Evolutionary conservation across 768 basidiomycete species (phyloP), one percentile per base, ranked within the genome.

Genomic region (Mycena galopus): DNA sequence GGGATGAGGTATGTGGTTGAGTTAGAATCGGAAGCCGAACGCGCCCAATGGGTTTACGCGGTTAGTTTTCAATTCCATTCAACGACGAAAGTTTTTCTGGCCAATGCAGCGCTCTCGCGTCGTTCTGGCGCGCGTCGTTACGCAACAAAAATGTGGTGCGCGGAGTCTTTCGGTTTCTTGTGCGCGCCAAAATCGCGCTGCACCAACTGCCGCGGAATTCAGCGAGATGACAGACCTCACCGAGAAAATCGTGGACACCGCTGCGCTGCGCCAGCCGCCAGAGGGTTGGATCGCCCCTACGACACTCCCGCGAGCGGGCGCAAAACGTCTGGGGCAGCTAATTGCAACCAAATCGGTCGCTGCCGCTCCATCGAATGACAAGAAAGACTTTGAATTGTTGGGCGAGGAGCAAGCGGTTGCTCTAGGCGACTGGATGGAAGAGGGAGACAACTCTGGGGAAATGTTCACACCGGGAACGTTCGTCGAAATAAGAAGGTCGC

Each of bases 401-500:
- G 71, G 69, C 3, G 51, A 47, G 12, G 7, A 16, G n/a, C 3
- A 21, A 29, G 51, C 69, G 27, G 73, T 73, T 4, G 73, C 33
- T 2, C 3, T 60, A 73, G 65, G 17, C 37, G 78, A 78, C 16
- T 73, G 61, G 17, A 39, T 27, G 19, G 76, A 72, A 35, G 75
- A 77, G 66, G 56, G 63, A 11, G 78, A 73, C 5, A 65, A 57
- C 3, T 17, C 58, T n/a, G 61, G 66, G 37, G 59, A 58, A 19
- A 64, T 70, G 16, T 72, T 85, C 33, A 77, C 79, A 23, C 84
- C 82, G 10, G 90, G 89, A 2, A 83, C 88, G 23, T 89, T 90
- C 56, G 81, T 90, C 14, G 90, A 91, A 74, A 75, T 87, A 39
- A 82, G 89, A 74, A 87, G 85, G 90, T 87, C 57, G n/a, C 32